Evolutionary conservation across 768 basidiomycete genomes (phyloP).

Genomic region (Suillus weaverae): DNA sequence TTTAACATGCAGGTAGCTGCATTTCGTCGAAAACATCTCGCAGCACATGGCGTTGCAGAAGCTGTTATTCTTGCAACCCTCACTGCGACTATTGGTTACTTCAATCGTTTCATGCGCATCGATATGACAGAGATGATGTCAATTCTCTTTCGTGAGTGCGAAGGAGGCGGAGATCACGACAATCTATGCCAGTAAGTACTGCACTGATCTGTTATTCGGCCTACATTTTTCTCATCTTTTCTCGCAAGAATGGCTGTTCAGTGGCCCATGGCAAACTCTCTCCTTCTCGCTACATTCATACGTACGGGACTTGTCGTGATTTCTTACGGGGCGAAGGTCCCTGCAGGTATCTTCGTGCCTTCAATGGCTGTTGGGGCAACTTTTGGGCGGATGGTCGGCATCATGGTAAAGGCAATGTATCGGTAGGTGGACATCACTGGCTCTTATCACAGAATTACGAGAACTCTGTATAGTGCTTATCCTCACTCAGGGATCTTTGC

Average conservation of each 20-base stretch:
- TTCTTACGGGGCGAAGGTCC: slow-evolving; percentile 95
- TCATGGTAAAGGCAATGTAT: slow-evolving; percentile 92
- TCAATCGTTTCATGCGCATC: slow-evolving; percentile 90
- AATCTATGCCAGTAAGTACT: slow-evolving; percentile 90
- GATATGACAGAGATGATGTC: slow-evolving; percentile 98
- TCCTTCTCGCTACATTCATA: slow-evolving; percentile 88
- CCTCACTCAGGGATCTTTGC: slow-evolving; percentile 86
- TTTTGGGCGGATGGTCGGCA: slow-evolving; percentile 96
- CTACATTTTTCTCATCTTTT: slow-evolving; percentile 11
- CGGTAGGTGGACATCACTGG: slow-evolving; percentile 44
- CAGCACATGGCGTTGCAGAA: slow-evolving; percentile 82
- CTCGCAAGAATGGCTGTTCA: slow-evolving; percentile 73
- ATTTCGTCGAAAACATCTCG: slow-evolving; percentile 89
- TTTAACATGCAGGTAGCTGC: slow-evolving; percentile 95
- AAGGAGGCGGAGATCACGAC: slow-evolving; percentile 87
- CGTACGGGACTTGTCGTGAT: slow-evolving; percentile 84
- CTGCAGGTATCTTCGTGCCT: slow-evolving; percentile 97
- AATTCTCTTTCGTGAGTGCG: slow-evolving; percentile 93
- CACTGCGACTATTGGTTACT: slow-evolving; percentile 91
- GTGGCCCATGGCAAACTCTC: slow-evolving; percentile 93
- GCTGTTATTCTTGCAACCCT: slow-evolving; percentile 84
- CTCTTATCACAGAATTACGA: neutral
- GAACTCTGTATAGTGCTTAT: slow-evolving; percentile 57
- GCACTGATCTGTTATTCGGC: neutral
- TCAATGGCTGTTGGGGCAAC: slow-evolving; percentile 99